Evolutionary conservation across 352 stramenopile species (phyloP), one percentile per base, ranked within the genome.

Genomic region (Pythium sp.): DNA sequence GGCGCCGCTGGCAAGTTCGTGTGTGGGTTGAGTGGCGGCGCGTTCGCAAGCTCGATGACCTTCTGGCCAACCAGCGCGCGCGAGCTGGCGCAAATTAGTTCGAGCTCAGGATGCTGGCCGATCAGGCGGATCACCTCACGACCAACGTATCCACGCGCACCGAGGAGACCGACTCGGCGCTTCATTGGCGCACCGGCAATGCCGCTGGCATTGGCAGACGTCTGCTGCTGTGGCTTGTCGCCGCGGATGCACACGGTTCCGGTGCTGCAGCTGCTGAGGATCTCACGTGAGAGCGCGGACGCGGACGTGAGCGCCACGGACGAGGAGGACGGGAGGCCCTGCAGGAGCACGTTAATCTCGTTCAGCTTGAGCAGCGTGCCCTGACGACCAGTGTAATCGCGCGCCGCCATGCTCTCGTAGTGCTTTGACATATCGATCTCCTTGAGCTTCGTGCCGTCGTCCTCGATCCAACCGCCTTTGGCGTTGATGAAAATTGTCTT

Each of bases 331-430:
- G 90, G 88, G 38, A 97, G 72, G 38, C 80, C 81, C 64, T 94
- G 76, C 49, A 96, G 74, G 22, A 97, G 78, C 36, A 78, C 75
- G 73, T 96, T 90, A 72, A 97, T 96, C 76, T 97, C 90, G 63
- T 95, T 96, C 18, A 97, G 79, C 80, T 97, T 97, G 62, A 97
- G 80, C n/a, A 96, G 80, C 62, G 90, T 97, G 58, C 90, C 90
- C 65, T 97, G 89, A 43, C 90, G 89, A 18, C 90, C 90, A 24
- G 84, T 93, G 76, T 96, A 97, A 79, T 96, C 88, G 18, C 77
- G 78, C 14, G 84, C 70, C 12, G 85, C 86, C 82, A 97, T 92
- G 34, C 58, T 64, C 67, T 75, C 80, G 68, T 94, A 97, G 73
- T 97, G 84, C 43, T 79, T 86, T 28, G 76, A 64, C 87, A 97